Conservation (phyloP, 805 yeast genomes). For the Schwanniomyces occidentalis region DNA sequence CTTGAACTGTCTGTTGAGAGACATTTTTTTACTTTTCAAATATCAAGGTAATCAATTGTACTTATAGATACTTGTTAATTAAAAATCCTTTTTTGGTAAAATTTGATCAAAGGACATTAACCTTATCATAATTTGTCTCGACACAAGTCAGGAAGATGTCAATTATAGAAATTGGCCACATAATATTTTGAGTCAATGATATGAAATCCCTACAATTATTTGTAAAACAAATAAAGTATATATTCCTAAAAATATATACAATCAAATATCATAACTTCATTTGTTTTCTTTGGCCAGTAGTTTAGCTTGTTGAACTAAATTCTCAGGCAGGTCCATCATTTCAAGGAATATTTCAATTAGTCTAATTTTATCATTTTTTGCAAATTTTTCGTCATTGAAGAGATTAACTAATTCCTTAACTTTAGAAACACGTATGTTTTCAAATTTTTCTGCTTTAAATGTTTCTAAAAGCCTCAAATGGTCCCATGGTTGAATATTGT, state of each 20-base stretch:
- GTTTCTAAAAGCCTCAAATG: constrained; percentile 31
- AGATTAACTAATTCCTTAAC: constrained; percentile 26
- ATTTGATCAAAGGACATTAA: too few relatives aligned
- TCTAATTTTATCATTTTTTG: constrained; percentile 30
- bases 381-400: constrained; percentile 27
- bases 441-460: constrained; percentile 31
- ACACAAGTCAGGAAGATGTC: too few relatives aligned
- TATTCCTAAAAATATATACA: too few relatives aligned
- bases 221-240: neutral
- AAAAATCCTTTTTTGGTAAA: too few relatives aligned
- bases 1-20: too few relatives aligned
- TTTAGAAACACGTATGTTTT: constrained; percentile 24
- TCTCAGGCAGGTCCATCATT: constrained; percentile 38
- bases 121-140: too few relatives aligned
- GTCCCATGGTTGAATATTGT: constrained; percentile 42
- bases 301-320: constrained; percentile 37
- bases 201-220: neutral
- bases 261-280: constrained; percentile 6
- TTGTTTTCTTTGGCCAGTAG: constrained; percentile 28
- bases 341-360: constrained; percentile 38
- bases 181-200: too few relatives aligned
- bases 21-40: too few relatives aligned
- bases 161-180: too few relatives aligned
- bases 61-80: too few relatives aligned
- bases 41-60: too few relatives aligned